Percentiles rank a stretch among this genome's conserved stretches.
phyloP scores from a whole-genome alignment of 2,329 filamentous ascomycete species.

The Xylariaceae sp. region DNA sequence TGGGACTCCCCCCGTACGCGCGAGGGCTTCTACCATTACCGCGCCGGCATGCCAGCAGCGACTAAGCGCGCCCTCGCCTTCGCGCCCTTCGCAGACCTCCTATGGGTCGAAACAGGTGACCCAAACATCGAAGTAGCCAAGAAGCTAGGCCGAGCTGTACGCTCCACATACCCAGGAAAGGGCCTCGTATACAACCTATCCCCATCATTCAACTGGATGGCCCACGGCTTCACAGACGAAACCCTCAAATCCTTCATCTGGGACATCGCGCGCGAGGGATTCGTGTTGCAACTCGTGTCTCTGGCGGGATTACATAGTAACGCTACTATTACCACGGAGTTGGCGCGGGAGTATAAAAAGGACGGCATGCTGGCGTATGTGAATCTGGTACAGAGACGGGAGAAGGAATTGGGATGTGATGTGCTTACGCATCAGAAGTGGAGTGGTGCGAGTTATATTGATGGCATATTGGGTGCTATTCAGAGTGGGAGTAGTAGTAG shows the following conservation, averaged over 20 bases:
- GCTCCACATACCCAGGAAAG: slow-evolving; percentile 65
- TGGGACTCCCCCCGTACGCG: slow-evolving; percentile 91
- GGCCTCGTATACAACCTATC: slow-evolving; percentile 94
- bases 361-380: slow-evolving; percentile 98
- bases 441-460: slow-evolving; percentile 66
- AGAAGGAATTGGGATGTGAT: slow-evolving; percentile 87
- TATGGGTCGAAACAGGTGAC: slow-evolving; percentile 95
- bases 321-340: slow-evolving; percentile 61
- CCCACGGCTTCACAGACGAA: slow-evolving; percentile 79
- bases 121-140: slow-evolving; percentile 74
- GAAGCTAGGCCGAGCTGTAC: slow-evolving; percentile 71
- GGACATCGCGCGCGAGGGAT: slow-evolving; percentile 89
- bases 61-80: slow-evolving; percentile 92
- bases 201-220: slow-evolving; percentile 98
- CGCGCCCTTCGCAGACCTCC: slow-evolving; percentile 84
- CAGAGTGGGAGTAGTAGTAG: slow-evolving; percentile 83
- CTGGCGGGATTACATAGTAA: slow-evolving; percentile 62
- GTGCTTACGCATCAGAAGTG: slow-evolving; percentile 94
- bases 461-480: slow-evolving; percentile 83
- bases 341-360: slow-evolving; percentile 75
- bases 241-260: slow-evolving; percentile 88
- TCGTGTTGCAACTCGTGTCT: slow-evolving; percentile 62
- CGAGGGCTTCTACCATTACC: slow-evolving; percentile 91
- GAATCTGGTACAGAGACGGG: slow-evolving; percentile 79
- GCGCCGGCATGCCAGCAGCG: slow-evolving; percentile 74